Percentiles rank a stretch among this genome's conserved stretches.
Evolutionary conservation across 2,329 filamentous ascomycete species (phyloP).

Genomic region (Allantophomopsis lycopodina): DNA sequence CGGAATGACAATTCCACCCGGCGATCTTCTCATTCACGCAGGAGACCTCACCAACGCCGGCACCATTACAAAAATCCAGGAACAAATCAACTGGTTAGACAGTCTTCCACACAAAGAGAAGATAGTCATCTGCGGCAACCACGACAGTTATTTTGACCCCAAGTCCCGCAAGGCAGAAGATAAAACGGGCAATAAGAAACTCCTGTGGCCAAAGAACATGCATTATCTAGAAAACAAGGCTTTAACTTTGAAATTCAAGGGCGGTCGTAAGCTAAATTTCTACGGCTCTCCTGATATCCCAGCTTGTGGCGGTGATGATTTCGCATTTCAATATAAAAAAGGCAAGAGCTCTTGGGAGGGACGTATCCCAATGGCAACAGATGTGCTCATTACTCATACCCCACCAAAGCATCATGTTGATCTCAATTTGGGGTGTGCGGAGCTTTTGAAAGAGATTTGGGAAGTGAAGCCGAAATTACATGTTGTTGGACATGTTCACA

Average conservation of each 20-base stretch:
- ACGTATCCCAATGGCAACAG: conserved; percentile 42
- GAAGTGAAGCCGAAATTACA: conserved; percentile 45
- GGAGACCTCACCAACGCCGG: conserved; percentile 73
- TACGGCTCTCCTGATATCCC: conserved; percentile 79
- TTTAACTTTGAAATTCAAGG: conserved; percentile 47
- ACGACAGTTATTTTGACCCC: conserved; percentile 75
- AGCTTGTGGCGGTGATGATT: conserved; percentile 53
- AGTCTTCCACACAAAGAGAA: conserved; percentile 66
- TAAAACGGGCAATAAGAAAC: conserved; percentile 29
- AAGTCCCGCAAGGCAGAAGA: conserved; percentile 44
- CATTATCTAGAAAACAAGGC: conserved; percentile 63
- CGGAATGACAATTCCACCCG: conserved; percentile 48
- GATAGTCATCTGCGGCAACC: conserved; percentile 75
- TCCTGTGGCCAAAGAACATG: conserved; percentile 50
- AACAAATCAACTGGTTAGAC: conserved; percentile 72
- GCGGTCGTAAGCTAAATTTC: conserved; percentile 47
- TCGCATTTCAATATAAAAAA: conserved; percentile 55
- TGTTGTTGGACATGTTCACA: conserved; percentile 56
- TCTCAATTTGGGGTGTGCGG: conserved; percentile 41
- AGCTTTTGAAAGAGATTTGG: conserved; percentile 41
- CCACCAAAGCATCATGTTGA: conserved; percentile 42
- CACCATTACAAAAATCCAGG: conserved; percentile 59
- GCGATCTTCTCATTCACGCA: conserved; percentile 80
- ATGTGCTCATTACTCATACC: conserved; percentile 52
- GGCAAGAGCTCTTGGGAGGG: conserved; percentile 42